These are phyloP conservation scores for Brassica incana DNA, from an alignment of 345 rosid species.

Conservation along the genomic window DNA sequence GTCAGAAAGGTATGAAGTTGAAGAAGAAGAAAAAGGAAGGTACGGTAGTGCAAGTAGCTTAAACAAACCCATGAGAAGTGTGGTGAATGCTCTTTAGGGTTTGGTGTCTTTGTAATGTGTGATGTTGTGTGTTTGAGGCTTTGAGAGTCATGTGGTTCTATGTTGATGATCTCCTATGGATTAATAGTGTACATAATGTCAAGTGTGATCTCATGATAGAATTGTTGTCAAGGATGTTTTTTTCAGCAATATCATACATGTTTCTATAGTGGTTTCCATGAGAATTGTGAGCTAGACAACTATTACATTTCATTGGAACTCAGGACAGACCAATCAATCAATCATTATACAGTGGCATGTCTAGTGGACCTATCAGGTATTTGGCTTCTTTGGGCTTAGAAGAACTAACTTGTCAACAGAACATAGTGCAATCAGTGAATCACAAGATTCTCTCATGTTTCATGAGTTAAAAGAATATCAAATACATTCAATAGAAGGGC, in stretches of 20 bases:
- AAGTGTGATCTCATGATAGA: conserved; percentile 22
- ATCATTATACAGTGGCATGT: background rate
- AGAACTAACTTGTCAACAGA: background rate
- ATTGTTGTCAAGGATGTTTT: conserved; percentile 7
- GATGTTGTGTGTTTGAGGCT: conserved; percentile 20
- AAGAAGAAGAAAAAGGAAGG: conserved; percentile 47
- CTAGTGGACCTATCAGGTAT: background rate
- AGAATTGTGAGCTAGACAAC: background rate
- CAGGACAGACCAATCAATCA: background rate
- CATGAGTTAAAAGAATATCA: conserved; percentile 16
- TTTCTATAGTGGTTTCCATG: background rate
- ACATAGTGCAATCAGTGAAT: background rate
- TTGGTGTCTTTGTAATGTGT: conserved; percentile 24
- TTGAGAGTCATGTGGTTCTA: conserved; percentile 8
- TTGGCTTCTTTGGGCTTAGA: background rate
- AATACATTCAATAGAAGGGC: no score
- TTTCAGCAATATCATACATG: conserved; percentile 4
- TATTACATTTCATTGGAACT: background rate
- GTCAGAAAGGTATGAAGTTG: conserved; percentile 44
- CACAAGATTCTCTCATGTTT: background rate
- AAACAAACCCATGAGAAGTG: conserved; percentile 8
- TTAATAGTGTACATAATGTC: conserved; percentile 25
- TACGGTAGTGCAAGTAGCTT: conserved; percentile 17
- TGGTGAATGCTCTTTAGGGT: conserved; percentile 14
- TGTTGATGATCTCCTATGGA: background rate